Base-by-base conservation (phyloP, 2,329 filamentous ascomycete genomes). In the Colletotrichum tropicicola region DNA sequence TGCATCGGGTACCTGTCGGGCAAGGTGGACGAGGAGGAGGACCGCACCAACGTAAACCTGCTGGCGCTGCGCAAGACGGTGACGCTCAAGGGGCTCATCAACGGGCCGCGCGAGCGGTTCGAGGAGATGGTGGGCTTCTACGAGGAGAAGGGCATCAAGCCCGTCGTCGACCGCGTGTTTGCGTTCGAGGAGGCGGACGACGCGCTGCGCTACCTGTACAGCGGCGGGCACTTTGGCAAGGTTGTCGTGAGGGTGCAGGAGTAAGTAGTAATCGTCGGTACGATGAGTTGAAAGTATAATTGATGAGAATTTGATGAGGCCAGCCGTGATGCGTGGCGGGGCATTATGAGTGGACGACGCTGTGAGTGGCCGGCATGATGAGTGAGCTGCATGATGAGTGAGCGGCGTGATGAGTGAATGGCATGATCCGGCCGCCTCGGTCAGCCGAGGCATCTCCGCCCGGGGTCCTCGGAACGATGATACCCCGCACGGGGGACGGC, bases 41-140 rank as follows among this genome's bases (percentile, higher is more conserved):
- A 88, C 73, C 73, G 85, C 45, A 78, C 85, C 7, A 89, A 90
- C 67, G 83, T 89, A 13, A 91, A 91, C 69, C 75, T 91, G 27
- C 76, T 85, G 58, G 82, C 82, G n/a, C 66, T 83, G 67, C 68
- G 78, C 58, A 72, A 79, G 63, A 84, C 83, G 65, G 79, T 82
- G 13, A 84, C 82, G 30, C 72, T 84, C 53, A 82, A 82, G 70
- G 81, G 89, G 0, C 84, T 91, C 6, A 70, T 91, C 27, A 90
- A 91, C 72, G 89, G 89, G 0, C 87, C 89, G 9, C 72, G 75
- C 59, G 79, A 83, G 49, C 74, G 80, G 43, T 82, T 87, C 61
- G 82, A 85, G 73, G 85, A 88, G 74, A 86, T 87, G 83, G 68
- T 82, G 37, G 59, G 48, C 30, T 82, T 83, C 47, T 84, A 85